Base-by-base conservation (phyloP, 148 eudicot genomes). In the Diospyros kaki region DNA sequence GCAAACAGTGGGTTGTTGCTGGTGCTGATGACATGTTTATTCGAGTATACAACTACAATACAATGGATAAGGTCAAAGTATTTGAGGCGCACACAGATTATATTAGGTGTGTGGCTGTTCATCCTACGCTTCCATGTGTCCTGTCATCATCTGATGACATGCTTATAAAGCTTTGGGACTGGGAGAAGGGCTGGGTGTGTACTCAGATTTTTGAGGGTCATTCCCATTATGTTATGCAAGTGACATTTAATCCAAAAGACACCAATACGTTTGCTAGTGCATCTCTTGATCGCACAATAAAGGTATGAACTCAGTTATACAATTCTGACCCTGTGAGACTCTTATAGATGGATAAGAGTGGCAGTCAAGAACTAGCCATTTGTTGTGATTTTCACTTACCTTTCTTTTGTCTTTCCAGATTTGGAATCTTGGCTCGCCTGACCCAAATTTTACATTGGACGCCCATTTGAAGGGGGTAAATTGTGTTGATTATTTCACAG, bases 101-200 rank as follows among this genome's bases (percentile, higher is more conserved):
- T 70, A 92, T 94, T 72, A 87, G 97, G 80, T 94, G 95, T 86
- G 93, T 94, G 79, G 93, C 96, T 67, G 97, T 90, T 75, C 98
- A 94, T 77, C 97, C 98, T 58, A 90, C 93, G 62, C 97, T 92
- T 71, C 98, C 98, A 9, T 91, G 87, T 75, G 90, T 94, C 77
- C 78, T 94, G 80, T 94, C 98, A 69, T 91, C 98, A 79, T 90
- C 98, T 62, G 98, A 94, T 83, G 98, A 94, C 84, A 90, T 91
- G 97, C 97, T 94, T 80, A 94, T 94, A 68, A 92, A 94, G 93
- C 93, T 94, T 17, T 94, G 98, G 98, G 98, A 91, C 79, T 91
- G 97, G 98, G 98, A 94, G 64, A 94, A 94, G 74, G 95, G 92
- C 66, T 94, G 93, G 95, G 67, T 80, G 44, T 94, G 98, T 78